phyloP scores from a whole-genome alignment of 805 yeast genomes.

The Hanseniaspora clermontiae region DNA sequence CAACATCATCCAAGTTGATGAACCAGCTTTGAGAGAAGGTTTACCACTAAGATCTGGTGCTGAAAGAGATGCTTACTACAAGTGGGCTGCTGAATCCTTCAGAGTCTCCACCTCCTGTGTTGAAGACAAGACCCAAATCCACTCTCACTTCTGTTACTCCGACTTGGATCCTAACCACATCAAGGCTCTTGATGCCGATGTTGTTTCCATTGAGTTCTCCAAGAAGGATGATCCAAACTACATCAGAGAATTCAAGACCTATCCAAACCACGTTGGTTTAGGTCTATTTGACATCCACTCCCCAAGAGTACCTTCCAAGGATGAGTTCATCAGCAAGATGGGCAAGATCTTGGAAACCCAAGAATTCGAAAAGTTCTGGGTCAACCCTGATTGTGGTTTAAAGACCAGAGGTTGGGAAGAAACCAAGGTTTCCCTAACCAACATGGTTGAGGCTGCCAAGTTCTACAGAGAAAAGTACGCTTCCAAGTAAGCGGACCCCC shows the following conservation, averaged over 20 bases:
- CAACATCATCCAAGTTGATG: conserved; percentile 96
- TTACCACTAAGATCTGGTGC: conserved; percentile 96
- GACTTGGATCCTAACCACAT: conserved; percentile 99
- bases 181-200: conserved; percentile 99
- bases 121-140: conserved; percentile 87
- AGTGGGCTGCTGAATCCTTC: conserved; percentile 99
- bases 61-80: conserved; percentile 90
- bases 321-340: conserved; percentile 89
- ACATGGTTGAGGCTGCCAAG: conserved; percentile 99
- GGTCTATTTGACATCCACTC: conserved; percentile 99
- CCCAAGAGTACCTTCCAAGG: conserved; percentile 97
- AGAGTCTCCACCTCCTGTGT: conserved; percentile 99
- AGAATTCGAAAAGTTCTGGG: conserved; percentile 98
- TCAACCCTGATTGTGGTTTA: conserved; percentile 99
- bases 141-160: conserved; percentile 99
- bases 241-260: conserved; percentile 92
- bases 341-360: conserved; percentile 88
- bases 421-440: conserved; percentile 84
- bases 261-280: conserved; percentile 99
- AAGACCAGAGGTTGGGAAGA: conserved; percentile 99
- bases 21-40: conserved; percentile 99
- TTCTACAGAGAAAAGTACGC: conserved; percentile 60
- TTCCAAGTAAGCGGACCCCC: conserved; percentile 18
- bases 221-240: conserved; percentile 98
- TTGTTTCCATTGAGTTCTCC: conserved; percentile 97